phyloP scores from a whole-genome alignment of 495 filamentous ascomycete species.

The Penicillium desertorum region DNA sequence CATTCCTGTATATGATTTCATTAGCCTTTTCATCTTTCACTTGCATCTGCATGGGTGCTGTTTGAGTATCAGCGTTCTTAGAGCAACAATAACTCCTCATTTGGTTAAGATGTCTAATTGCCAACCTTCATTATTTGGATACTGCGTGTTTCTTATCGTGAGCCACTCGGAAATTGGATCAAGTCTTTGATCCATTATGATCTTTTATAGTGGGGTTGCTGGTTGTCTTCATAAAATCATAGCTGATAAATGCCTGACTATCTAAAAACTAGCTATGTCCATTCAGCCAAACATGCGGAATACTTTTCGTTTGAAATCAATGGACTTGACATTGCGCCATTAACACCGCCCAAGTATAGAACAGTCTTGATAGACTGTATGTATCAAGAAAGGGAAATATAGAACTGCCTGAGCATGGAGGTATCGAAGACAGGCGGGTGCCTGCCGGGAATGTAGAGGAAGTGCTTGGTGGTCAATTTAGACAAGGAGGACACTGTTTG shows the following conservation, averaged over 20 bases:
- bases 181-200: neutral
- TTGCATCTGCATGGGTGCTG: conserved; percentile 15
- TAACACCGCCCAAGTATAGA: conserved; percentile 30
- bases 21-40: conserved; percentile 6
- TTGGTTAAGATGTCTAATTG: conserved; percentile 11
- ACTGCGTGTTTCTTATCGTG: no score
- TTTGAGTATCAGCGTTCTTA: conserved; percentile 15
- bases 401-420: conserved; percentile 25
- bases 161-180: no score
- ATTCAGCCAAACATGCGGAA: conserved; percentile 21
- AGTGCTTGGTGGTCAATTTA: conserved; percentile 22
- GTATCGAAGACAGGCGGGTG: conserved; percentile 28
- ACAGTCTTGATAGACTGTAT: conserved; percentile 24
- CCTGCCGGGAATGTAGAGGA: conserved; percentile 17
- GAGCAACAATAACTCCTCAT: conserved; percentile 8
- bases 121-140: conserved; percentile 5
- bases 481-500: conserved; percentile 28
- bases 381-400: conserved; percentile 24
- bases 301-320: conserved; percentile 33
- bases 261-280: conserved; percentile 26
- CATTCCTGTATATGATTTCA: conserved; percentile 25
- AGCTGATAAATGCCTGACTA: conserved; percentile 23
- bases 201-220: neutral
- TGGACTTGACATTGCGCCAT: conserved; percentile 28
- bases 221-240: conserved; percentile 16